Evolutionary conservation across 2,329 filamentous ascomycete genomes (phyloP).

Genomic region (Aspergillus sp.): DNA sequence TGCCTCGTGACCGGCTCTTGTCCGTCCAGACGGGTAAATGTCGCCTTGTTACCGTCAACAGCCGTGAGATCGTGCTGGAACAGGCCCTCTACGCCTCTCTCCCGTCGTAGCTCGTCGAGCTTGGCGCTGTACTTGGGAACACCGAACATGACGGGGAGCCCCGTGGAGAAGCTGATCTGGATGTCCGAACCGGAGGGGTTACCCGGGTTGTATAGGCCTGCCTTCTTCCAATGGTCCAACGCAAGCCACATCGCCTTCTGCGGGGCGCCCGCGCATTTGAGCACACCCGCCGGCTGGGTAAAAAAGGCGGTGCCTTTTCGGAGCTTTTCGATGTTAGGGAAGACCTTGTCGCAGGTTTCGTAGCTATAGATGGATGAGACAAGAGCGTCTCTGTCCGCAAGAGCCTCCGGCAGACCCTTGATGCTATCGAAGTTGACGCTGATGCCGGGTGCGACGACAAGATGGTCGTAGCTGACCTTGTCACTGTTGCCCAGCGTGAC

Average conservation of each 20-base stretch:
- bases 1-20: constrained; percentile 36
- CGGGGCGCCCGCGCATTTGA: constrained; percentile 54
- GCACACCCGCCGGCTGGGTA: constrained; percentile 48
- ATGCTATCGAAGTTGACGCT: constrained; percentile 43
- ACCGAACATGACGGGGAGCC: constrained; percentile 49
- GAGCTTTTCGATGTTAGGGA: constrained; percentile 39
- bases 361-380: constrained; percentile 53
- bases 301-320: constrained; percentile 47
- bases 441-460: constrained; percentile 54
- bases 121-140: constrained; percentile 51
- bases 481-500: constrained; percentile 49
- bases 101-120: constrained; percentile 45
- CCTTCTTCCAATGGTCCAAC: constrained; percentile 49
- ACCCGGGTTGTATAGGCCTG: constrained; percentile 41
- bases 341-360: constrained; percentile 47
- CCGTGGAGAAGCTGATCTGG: constrained; percentile 48
- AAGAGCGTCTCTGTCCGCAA: constrained; percentile 37
- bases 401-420: constrained; percentile 49
- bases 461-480: constrained; percentile 52
- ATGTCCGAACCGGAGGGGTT: constrained; percentile 36
- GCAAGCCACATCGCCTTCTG: constrained; percentile 57
- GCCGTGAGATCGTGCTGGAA: constrained; percentile 50
- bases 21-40: constrained; percentile 39
- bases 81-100: constrained; percentile 48
- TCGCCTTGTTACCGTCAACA: constrained; percentile 45